Base-by-base conservation (phyloP, 495 filamentous ascomycete genomes). In the Hapsidospora chrysogenum region DNA sequence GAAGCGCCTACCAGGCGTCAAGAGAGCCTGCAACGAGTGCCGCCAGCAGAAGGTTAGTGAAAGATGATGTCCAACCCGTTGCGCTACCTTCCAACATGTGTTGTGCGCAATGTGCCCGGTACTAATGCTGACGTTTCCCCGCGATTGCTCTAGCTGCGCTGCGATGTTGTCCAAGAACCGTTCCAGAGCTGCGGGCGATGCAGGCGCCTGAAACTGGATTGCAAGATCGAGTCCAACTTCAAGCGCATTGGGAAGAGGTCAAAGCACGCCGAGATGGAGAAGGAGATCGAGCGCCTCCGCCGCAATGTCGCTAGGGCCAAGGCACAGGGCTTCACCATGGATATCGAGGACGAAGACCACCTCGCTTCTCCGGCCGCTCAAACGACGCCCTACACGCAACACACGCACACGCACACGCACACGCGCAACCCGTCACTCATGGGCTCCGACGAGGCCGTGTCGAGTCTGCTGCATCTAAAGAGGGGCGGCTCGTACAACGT, bases 161-260 rank as follows among this genome's bases (percentile, higher is more conserved):
- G 86, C 67, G 80, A 93, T 67, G 85, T 93, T 38, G 61, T 82
- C 30, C 80, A 87, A 60, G 81, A 85, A 36, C 80, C 82, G 4
- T 92, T 84, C 56, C 64, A 68, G 32, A 66, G 73, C 41, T 95
- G 86, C 56, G 77, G 74, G 19, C 68, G 86, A 43, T 95, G 86
- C 61, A 76, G 71, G 49, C 83, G 84, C 45, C 68, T 92, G 39
- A 80, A 76, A 47, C 79, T 93, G 39, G 71, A 76, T 17, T 95
- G 86, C 66, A 84, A 84, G 47, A 92, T 95, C 51, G 83, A 92
- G 52, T 80, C 79, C 41, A 85, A 86, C 49, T 95, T 95, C 61
- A 92, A 89, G 58, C 79, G 86, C 33, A 66, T 92, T 22, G 85
- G 83, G 35, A 95, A 95, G 64, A 74, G 86, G 32, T 82, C 74